Evolutionary conservation across 352 stramenopile genomes (phyloP).

Genomic region (Globisporangium barbulae): DNA sequence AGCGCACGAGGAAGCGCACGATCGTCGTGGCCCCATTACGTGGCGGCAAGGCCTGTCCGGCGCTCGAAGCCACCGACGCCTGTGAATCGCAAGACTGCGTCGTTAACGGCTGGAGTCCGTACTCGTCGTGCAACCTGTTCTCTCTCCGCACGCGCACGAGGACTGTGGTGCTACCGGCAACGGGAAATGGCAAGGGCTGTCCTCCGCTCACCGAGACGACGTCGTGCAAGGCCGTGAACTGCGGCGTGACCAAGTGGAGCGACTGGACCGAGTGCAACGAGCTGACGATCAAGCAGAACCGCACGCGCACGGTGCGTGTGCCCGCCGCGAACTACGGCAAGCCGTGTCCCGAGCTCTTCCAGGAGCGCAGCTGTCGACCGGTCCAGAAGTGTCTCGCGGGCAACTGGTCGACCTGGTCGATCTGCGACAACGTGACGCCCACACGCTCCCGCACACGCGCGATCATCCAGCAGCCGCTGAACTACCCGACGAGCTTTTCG

Average conservation of each 20-base stretch:
- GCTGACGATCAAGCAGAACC: constrained; percentile 27
- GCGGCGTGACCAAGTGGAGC: constrained; percentile 45
- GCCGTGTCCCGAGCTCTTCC: constrained; percentile 35
- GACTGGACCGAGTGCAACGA: constrained; percentile 42
- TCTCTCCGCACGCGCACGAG: constrained; percentile 43
- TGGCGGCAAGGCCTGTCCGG: constrained; percentile 36
- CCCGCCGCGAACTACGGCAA: constrained; percentile 29
- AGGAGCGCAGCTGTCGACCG: constrained; percentile 38
- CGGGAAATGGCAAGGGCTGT: constrained; percentile 42
- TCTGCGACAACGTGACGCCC: constrained; percentile 27
- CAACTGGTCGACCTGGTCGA: constrained; percentile 47
- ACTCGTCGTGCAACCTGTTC: constrained; percentile 31
- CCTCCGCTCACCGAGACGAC: constrained; percentile 35
- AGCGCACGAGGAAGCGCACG: constrained; percentile 27
- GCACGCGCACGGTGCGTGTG: constrained; percentile 40
- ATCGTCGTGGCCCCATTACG: constrained; percentile 36
- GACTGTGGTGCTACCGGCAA: constrained; percentile 19
- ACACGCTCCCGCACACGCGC: constrained; percentile 41
- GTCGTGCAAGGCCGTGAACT: constrained; percentile 47
- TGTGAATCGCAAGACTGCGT: constrained; percentile 46
- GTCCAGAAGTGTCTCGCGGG: constrained; percentile 43
- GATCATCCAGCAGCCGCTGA: constrained; percentile 25
- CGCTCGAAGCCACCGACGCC: constrained; percentile 27
- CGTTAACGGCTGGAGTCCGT: constrained; percentile 50
- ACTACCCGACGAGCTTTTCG: constrained; percentile 1